Conservation (phyloP, 1,284 basidiomycete species). For the Sporisorium reilianum region DNA sequence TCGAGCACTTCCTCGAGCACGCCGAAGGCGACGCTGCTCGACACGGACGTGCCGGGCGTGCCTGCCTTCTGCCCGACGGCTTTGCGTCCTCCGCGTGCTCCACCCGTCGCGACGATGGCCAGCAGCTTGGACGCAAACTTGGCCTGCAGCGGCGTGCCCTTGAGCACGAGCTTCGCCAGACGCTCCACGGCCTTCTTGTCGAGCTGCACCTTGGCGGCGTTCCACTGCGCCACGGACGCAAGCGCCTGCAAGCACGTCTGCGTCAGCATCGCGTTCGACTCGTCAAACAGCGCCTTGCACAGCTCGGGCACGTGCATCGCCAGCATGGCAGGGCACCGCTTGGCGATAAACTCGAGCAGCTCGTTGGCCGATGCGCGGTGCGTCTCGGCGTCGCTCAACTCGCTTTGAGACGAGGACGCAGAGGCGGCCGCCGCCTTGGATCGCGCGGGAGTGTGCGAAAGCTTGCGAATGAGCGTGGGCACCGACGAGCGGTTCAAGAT, state of each 20-base stretch:
- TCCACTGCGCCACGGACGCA: slow-evolving; percentile 35
- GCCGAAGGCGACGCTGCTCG: slow-evolving; percentile 34
- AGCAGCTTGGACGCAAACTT: slow-evolving; percentile 89
- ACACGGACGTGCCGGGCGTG: slow-evolving; percentile 30
- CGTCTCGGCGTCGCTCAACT: slow-evolving; percentile 40
- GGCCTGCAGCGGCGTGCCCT: slow-evolving; percentile 78
- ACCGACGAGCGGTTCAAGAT: slow-evolving; percentile 87
- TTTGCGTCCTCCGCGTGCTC: slow-evolving; percentile 29
- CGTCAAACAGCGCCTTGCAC: slow-evolving; percentile 76
- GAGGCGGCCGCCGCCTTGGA: slow-evolving; percentile 13
- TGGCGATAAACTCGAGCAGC: slow-evolving; percentile 76
- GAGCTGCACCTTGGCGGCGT: slow-evolving; percentile 33
- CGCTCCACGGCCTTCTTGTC: slow-evolving; percentile 74
- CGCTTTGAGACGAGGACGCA: slow-evolving; percentile 20
- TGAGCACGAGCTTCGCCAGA: slow-evolving; percentile 75
- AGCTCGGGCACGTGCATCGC: slow-evolving; percentile 82
- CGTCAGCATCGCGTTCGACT: slow-evolving; percentile 75
- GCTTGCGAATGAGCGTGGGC: slow-evolving; percentile 75
- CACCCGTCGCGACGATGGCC: slow-evolving; percentile 69
- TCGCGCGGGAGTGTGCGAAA: slow-evolving; percentile 17
- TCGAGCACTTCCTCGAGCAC: slow-evolving; percentile 68
- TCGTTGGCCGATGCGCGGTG: slow-evolving; percentile 60
- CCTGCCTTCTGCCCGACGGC: slow-evolving; percentile 27
- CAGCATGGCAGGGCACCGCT: slow-evolving; percentile 80
- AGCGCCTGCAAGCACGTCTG: slow-evolving; percentile 72